These are phyloP conservation scores for Lasiodiplodia citricola DNA, from an alignment of 2,329 filamentous ascomycete species.

Conservation along the genomic window DNA sequence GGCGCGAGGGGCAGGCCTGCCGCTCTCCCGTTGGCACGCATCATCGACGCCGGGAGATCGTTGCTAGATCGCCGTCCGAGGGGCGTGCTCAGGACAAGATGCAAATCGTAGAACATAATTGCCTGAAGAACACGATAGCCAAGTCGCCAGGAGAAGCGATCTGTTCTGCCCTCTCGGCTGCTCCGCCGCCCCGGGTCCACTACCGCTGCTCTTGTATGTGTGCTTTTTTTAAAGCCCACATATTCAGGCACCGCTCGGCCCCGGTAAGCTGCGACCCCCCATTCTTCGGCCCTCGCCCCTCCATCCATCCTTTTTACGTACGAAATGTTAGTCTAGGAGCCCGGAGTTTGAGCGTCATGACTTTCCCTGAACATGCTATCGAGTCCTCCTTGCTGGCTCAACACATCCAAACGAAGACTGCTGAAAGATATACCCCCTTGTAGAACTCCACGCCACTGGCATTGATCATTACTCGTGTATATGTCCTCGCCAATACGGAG, in stretches of 20 bases:
- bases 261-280: background rate
- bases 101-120: background rate
- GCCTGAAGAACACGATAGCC: no score
- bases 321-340: background rate
- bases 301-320: slow-evolving; percentile 10
- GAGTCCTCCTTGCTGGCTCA: no score
- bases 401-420: no score
- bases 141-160: background rate
- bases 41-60: slow-evolving; percentile 10
- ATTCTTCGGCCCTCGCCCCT: background rate
- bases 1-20: background rate
- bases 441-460: background rate
- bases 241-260: background rate
- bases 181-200: background rate
- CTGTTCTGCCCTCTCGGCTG: background rate
- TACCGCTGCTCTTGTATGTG: background rate
- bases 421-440: no score
- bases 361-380: no score
- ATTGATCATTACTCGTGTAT: background rate
- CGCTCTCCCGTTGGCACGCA: background rate
- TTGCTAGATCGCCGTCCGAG: slow-evolving; percentile 2
- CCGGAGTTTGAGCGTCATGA: background rate
- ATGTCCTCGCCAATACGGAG: background rate
- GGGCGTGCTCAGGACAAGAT: background rate
- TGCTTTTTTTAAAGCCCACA: background rate